Percentiles rank a stretch among this genome's conserved stretches.
Evolutionary conservation across 1,284 basidiomycete genomes (phyloP).

Genomic region (Coniferiporia weirii): DNA sequence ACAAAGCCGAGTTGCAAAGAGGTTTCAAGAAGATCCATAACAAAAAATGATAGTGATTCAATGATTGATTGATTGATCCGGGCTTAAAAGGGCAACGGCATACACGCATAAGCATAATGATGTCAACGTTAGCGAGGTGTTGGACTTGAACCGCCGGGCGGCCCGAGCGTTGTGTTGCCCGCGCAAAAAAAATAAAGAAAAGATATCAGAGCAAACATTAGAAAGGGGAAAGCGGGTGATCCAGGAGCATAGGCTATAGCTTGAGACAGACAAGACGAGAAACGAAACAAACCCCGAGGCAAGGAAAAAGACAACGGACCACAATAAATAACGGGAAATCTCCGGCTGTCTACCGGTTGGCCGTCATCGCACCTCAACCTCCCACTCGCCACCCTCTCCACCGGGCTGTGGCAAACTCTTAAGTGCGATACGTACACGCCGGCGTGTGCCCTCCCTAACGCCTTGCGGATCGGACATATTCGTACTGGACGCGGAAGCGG

Average conservation of each 20-base stretch:
- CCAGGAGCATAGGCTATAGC: background rate
- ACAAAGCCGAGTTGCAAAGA: background rate
- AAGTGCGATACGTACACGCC: conserved; percentile 51
- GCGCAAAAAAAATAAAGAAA: background rate
- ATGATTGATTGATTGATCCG: background rate
- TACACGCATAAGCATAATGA: background rate
- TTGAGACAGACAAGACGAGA: background rate
- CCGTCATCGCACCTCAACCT: conserved; percentile 45
- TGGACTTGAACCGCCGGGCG: background rate
- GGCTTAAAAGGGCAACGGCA: background rate
- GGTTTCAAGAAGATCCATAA: background rate
- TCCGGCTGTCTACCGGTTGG: background rate
- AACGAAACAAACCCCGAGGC: background rate
- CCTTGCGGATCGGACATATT: conserved; percentile 6
- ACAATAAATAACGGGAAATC: background rate
- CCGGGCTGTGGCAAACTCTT: conserved; percentile 56
- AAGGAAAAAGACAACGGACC: background rate
- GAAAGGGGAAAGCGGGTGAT: background rate
- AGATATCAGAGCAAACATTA: background rate
- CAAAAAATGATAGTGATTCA: background rate
- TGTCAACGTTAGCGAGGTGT: background rate
- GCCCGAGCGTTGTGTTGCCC: background rate
- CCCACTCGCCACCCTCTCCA: conserved; percentile 66
- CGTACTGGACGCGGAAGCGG: background rate
- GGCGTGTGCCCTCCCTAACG: conserved; percentile 27